A percentile compares a stretch with the other conserved stretches of the same genome.
Conservation (phyloP, 2,329 filamentous ascomycete genomes). For the Torrubiella hemipterigena region DNA sequence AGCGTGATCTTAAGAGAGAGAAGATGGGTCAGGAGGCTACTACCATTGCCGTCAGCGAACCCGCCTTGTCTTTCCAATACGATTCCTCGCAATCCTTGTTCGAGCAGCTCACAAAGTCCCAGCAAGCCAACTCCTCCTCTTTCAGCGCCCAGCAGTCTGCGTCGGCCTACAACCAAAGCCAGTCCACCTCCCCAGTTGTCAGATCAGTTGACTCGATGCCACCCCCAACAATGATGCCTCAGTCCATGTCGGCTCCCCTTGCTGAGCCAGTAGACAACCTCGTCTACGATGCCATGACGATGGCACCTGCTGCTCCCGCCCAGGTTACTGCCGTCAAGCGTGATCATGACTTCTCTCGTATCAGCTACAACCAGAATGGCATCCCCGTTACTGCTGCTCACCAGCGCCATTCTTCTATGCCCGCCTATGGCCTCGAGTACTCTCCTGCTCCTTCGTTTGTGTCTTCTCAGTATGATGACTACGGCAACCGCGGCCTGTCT, state of each 20-base stretch:
- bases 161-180: slow-evolving; percentile 59
- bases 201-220: slow-evolving; percentile 90
- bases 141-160: slow-evolving; percentile 70
- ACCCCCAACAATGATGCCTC: slow-evolving; percentile 68
- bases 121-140: slow-evolving; percentile 96
- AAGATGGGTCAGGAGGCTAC: slow-evolving; percentile 99
- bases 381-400: slow-evolving; percentile 73
- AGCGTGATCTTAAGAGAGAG: slow-evolving; percentile 95
- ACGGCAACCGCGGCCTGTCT: slow-evolving; percentile 89
- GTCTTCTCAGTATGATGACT: slow-evolving; percentile 97
- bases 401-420: slow-evolving; percentile 97
- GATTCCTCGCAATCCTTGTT: slow-evolving; percentile 98
- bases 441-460: slow-evolving; percentile 96
- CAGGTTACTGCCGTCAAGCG: slow-evolving; percentile 64
- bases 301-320: slow-evolving; percentile 57
- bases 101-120: slow-evolving; percentile 97
- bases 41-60: slow-evolving; percentile 92
- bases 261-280: slow-evolving; percentile 60
- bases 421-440: slow-evolving; percentile 87
- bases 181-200: slow-evolving; percentile 80
- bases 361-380: slow-evolving; percentile 88
- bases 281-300: slow-evolving; percentile 57
- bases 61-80: slow-evolving; percentile 95
- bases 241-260: slow-evolving; percentile 44
- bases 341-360: slow-evolving; percentile 69